Conservation (phyloP, 768 basidiomycete genomes). For the Rhizopogon salebrosus region DNA sequence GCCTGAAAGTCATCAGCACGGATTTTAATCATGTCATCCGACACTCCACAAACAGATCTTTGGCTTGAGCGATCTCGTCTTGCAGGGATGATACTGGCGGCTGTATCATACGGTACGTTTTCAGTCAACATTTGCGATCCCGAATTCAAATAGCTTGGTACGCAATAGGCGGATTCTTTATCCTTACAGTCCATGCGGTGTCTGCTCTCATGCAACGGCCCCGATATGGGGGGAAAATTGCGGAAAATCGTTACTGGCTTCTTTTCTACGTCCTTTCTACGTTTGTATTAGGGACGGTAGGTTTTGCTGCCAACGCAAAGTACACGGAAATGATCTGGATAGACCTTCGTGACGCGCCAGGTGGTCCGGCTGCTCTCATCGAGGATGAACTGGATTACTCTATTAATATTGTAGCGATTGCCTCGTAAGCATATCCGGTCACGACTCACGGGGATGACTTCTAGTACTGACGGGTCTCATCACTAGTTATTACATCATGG, state of each 20-base stretch:
- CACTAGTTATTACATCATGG: slow-evolving; percentile 22
- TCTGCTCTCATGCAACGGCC: slow-evolving; percentile 4
- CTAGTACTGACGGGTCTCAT: not conserved
- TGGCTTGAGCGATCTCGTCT: slow-evolving; percentile 24
- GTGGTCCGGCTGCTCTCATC: slow-evolving; percentile 11
- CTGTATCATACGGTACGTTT: slow-evolving; percentile 18
- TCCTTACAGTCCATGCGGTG: slow-evolving; percentile 14
- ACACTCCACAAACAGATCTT: slow-evolving; percentile 12
- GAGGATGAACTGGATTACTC: slow-evolving; percentile 11
- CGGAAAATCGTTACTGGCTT: slow-evolving; percentile 5
- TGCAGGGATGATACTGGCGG: slow-evolving; percentile 13
- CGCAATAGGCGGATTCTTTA: slow-evolving; percentile 15
- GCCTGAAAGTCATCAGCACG: too few species aligned
- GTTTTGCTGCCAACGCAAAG: slow-evolving; percentile 20
- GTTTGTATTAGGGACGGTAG: slow-evolving; percentile 22
- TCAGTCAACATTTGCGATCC: not conserved
- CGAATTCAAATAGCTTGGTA: not conserved
- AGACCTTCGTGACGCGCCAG: slow-evolving; percentile 17
- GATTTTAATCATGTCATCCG: slow-evolving; percentile 18
- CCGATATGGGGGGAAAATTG: not conserved
- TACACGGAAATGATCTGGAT: slow-evolving; percentile 30
- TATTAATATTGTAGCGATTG: slow-evolving; percentile 16
- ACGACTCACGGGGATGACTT: too few species aligned
- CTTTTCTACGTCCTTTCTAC: slow-evolving; percentile 19
- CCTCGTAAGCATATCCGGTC: slow-evolving; percentile 10